A percentile compares a stretch with the other conserved stretches of the same genome.
phyloP scores from a whole-genome alignment of 2,329 filamentous ascomycete genomes.

The Colletotrichum musae region DNA sequence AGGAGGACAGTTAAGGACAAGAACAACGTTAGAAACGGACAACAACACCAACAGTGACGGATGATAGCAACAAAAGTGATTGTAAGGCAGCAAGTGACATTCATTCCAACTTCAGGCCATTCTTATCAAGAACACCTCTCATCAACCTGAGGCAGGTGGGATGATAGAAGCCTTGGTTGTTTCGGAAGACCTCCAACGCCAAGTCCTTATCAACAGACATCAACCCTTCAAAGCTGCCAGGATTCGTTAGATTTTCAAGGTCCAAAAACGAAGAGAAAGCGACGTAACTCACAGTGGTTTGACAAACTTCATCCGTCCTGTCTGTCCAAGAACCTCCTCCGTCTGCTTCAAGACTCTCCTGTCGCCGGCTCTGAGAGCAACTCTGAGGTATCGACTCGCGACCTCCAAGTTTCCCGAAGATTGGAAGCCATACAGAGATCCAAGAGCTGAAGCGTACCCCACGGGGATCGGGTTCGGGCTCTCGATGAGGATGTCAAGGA shows the following conservation, averaged over 20 bases:
- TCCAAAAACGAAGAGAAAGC: background rate
- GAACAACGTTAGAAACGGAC: too few species aligned
- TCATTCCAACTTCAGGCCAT: slow-evolving; percentile 17
- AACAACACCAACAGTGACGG: too few species aligned
- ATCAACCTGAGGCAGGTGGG: slow-evolving; percentile 19
- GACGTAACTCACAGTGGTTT: slow-evolving; percentile 11
- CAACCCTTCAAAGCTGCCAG: slow-evolving; percentile 14
- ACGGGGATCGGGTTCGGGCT: background rate
- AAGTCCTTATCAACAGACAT: slow-evolving; percentile 5
- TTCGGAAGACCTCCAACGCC: slow-evolving; percentile 12
- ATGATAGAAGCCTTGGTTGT: slow-evolving; percentile 22
- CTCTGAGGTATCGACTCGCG: slow-evolving; percentile 13
- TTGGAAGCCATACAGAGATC: slow-evolving; percentile 5
- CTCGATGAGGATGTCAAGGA: slow-evolving; percentile 23
- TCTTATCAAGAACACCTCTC: background rate
- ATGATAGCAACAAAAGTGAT: too few species aligned
- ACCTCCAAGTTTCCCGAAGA: slow-evolving; percentile 14
- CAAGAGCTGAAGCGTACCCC: background rate
- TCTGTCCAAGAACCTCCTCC: slow-evolving; percentile 18
- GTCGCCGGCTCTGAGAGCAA: slow-evolving; percentile 22
- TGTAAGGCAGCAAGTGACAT: background rate
- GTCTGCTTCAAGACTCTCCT: slow-evolving; percentile 12
- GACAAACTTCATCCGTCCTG: slow-evolving; percentile 31
- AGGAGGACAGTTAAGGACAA: too few species aligned
- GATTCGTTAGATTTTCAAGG: background rate